Conservation (phyloP, 2,329 filamentous ascomycete genomes). For the Neofusicoccum kwambonambiense region DNA sequence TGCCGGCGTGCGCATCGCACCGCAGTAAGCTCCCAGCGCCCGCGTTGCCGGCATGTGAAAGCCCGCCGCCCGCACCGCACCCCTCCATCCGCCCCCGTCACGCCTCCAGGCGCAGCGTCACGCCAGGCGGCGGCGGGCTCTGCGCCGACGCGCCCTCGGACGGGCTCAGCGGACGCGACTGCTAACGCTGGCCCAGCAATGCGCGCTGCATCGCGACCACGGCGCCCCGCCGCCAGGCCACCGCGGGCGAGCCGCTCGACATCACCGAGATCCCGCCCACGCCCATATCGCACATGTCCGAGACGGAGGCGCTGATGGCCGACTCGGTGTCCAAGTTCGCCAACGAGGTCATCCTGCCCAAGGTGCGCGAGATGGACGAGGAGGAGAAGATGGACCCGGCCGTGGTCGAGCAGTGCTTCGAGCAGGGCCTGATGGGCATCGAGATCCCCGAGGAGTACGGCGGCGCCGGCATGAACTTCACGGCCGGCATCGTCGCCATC, state of each 20-base stretch:
- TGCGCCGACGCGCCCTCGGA: neutral
- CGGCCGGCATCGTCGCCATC: constrained; percentile 90
- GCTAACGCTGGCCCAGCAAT: constrained; percentile 19
- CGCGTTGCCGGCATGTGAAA: constrained; percentile 9
- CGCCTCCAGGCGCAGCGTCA: neutral
- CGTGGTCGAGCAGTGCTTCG: constrained; percentile 89
- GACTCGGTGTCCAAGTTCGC: constrained; percentile 91
- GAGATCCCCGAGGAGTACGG: constrained; percentile 98
- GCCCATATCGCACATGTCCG: constrained; percentile 88
- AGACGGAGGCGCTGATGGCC: constrained; percentile 84
- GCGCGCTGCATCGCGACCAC: constrained; percentile 45
- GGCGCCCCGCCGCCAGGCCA: constrained; percentile 35
- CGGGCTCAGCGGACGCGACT: neutral
- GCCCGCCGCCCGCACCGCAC: neutral
- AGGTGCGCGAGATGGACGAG: constrained; percentile 97
- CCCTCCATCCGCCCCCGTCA: neutral
- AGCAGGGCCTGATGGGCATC: constrained; percentile 95
- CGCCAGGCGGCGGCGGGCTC: too few species aligned
- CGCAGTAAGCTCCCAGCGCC: constrained; percentile 17
- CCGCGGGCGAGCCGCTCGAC: constrained; percentile 44
- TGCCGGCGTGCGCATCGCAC: constrained; percentile 12
- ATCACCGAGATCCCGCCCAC: constrained; percentile 80
- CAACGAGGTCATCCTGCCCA: constrained; percentile 81
- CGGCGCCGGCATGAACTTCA: constrained; percentile 98
- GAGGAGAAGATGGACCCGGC: constrained; percentile 86